Conservation (phyloP, 192 early-diverging fungal species). For the Podila epigama region DNA sequence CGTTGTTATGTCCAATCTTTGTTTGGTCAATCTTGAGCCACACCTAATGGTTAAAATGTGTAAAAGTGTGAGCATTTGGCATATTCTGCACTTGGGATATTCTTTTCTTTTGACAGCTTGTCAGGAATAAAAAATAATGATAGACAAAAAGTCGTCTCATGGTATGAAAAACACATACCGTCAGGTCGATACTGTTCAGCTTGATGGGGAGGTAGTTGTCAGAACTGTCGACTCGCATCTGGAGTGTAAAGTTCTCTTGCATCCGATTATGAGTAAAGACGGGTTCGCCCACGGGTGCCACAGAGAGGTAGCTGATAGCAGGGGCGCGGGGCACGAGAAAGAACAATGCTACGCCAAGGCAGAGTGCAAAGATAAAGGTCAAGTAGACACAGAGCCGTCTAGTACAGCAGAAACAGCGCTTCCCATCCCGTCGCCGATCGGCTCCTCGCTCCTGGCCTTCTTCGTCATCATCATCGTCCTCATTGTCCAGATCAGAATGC, state of each 20-base stretch:
- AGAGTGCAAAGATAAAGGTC: slow-evolving; percentile 15
- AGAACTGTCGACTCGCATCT: slow-evolving; percentile 29
- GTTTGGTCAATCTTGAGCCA: slow-evolving; percentile 39
- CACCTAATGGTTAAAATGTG: neutral
- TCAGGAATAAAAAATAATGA: neutral
- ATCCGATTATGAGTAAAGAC: slow-evolving; percentile 8
- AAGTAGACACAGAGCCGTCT: slow-evolving; percentile 29
- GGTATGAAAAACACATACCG: slow-evolving; percentile 10
- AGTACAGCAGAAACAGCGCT: slow-evolving; percentile 39
- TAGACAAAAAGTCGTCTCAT: no score
- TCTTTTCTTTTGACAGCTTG: no score
- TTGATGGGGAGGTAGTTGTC: slow-evolving; percentile 31
- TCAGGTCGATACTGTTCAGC: slow-evolving; percentile 32
- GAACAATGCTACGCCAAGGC: slow-evolving; percentile 11
- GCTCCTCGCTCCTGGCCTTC: slow-evolving; percentile 39
- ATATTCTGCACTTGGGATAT: neutral
- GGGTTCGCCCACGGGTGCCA: slow-evolving; percentile 17
- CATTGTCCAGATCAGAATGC: neutral
- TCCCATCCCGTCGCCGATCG: slow-evolving; percentile 8
- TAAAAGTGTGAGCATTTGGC: neutral
- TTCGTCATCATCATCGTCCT: slow-evolving; percentile 27
- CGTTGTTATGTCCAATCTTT: slow-evolving; percentile 28
- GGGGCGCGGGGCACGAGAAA: slow-evolving; percentile 35
- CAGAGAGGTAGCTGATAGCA: slow-evolving; percentile 15
- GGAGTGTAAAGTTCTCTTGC: slow-evolving; percentile 25